Evolutionary conservation across 257 asterid species (phyloP).

Genomic region (Ligustrum vulgare): DNA sequence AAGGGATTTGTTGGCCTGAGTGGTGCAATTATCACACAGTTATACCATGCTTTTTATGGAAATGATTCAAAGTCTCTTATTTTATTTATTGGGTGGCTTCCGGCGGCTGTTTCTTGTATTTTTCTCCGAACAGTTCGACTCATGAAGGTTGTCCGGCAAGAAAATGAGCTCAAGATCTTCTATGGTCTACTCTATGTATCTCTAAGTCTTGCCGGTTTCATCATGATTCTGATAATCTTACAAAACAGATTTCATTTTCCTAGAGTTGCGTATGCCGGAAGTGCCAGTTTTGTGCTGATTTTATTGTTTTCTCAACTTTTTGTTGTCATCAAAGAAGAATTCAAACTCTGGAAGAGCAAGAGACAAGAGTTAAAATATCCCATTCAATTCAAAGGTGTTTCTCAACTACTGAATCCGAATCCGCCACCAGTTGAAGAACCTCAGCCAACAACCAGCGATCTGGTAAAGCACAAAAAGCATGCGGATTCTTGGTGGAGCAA

Average conservation of each 20-base stretch:
- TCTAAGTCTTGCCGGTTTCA: slow-evolving; percentile 47
- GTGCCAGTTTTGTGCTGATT: slow-evolving; percentile 39
- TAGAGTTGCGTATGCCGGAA: slow-evolving; percentile 28
- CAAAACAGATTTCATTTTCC: slow-evolving; percentile 37
- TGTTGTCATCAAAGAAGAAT: slow-evolving; percentile 41
- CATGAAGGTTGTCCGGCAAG: slow-evolving; percentile 36
- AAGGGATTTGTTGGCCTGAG: slow-evolving; percentile 71
- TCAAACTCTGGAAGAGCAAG: slow-evolving; percentile 32
- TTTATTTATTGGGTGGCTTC: slow-evolving; percentile 59
- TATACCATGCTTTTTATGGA: slow-evolving; percentile 50
- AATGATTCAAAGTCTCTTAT: slow-evolving; percentile 40
- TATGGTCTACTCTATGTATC: slow-evolving; percentile 44
- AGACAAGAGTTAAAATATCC: neutral
- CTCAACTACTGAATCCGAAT: slow-evolving; percentile 23
- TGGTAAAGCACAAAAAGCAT: slow-evolving; percentile 1
- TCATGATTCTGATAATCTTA: slow-evolving; percentile 42
- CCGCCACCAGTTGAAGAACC: slow-evolving; percentile 4
- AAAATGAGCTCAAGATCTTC: slow-evolving; percentile 45
- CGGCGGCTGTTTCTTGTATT: slow-evolving; percentile 48
- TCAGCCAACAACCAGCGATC: neutral
- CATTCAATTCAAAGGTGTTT: slow-evolving; percentile 8
- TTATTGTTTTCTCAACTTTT: slow-evolving; percentile 36
- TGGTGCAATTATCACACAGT: slow-evolving; percentile 67
- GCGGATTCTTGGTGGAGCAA: slow-evolving; percentile 31
- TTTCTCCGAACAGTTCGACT: slow-evolving; percentile 45